Conservation (phyloP, 345 rosid genomes). For the Triadica sebifera region DNA sequence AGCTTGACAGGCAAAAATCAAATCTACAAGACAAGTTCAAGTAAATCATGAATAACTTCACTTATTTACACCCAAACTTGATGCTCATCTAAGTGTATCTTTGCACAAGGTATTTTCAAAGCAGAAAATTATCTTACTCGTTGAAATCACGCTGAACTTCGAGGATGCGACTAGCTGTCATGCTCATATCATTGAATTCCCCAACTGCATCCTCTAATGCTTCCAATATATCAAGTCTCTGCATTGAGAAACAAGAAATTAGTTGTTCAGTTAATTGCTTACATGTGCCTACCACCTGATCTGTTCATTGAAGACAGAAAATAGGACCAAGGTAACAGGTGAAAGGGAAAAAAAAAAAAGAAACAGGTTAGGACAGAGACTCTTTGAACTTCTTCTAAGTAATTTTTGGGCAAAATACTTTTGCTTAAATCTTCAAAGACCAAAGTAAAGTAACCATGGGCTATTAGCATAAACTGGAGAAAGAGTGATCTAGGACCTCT, state of each 20-base stretch:
- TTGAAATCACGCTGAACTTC: slow-evolving; percentile 78
- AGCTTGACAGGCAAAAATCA: too few species aligned
- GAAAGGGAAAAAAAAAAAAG: neutral
- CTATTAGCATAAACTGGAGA: neutral
- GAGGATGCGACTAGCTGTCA: slow-evolving; percentile 37
- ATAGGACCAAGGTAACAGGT: neutral
- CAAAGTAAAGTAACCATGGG: neutral
- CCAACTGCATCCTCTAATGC: slow-evolving; percentile 62
- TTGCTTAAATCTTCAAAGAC: neutral
- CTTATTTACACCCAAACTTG: neutral
- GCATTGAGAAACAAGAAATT: slow-evolving; percentile 26
- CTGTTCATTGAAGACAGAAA: neutral
- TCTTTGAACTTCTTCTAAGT: neutral
- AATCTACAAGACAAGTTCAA: too few species aligned
- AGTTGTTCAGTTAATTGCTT: neutral
- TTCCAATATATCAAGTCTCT: slow-evolving; percentile 82
- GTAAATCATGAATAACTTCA: too few species aligned
- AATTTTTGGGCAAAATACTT: neutral
- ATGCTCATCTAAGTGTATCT: slow-evolving; percentile 9
- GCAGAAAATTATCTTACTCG: slow-evolving; percentile 54
- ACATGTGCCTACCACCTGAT: neutral
- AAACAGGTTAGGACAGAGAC: neutral
- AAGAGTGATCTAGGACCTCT: neutral
- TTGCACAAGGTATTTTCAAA: neutral
- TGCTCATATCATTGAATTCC: slow-evolving; percentile 33